Evolutionary conservation across 2,329 filamentous ascomycete species (phyloP).

Genomic region (Nothomitra cinnamomea): DNA sequence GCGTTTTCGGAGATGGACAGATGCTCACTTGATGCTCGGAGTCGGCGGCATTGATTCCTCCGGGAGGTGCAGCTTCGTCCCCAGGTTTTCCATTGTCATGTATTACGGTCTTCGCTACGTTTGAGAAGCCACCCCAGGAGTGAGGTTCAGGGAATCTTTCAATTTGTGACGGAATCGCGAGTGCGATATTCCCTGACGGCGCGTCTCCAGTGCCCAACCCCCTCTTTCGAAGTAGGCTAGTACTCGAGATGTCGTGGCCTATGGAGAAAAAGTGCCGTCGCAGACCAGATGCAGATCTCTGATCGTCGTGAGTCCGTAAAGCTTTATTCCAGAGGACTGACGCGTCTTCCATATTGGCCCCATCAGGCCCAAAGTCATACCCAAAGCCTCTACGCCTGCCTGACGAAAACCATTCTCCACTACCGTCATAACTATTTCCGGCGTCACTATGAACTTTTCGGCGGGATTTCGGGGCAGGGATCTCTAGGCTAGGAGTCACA

Average conservation of each 20-base stretch:
- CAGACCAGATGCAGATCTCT: slow-evolving; percentile 4
- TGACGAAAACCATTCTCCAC: slow-evolving; percentile 25
- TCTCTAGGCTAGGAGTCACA: neutral
- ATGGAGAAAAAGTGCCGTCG: neutral
- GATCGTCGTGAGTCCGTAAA: slow-evolving; percentile 7
- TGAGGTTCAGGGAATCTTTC: neutral
- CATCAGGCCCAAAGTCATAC: slow-evolving; percentile 19
- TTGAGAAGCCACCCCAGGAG: neutral
- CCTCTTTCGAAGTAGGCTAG: neutral
- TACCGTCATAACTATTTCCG: slow-evolving; percentile 18
- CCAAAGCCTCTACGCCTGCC: slow-evolving; percentile 24
- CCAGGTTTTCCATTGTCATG: neutral
- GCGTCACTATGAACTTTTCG: neutral
- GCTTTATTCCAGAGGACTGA: slow-evolving; percentile 9
- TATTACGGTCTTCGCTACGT: neutral
- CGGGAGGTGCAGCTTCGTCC: neutral
- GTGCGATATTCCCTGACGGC: neutral
- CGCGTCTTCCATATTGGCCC: slow-evolving; percentile 9
- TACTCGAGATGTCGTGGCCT: neutral
- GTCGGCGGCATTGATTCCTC: neutral
- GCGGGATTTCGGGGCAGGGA: neutral
- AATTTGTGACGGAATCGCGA: neutral
- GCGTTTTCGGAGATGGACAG: slow-evolving; percentile 4
- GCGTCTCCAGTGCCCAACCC: neutral
- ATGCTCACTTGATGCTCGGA: neutral